A percentile compares a stretch with the other conserved stretches of the same genome.
Evolutionary conservation across 2,329 filamentous ascomycete species (phyloP).

Genomic region (Lasiodiplodia sp.): DNA sequence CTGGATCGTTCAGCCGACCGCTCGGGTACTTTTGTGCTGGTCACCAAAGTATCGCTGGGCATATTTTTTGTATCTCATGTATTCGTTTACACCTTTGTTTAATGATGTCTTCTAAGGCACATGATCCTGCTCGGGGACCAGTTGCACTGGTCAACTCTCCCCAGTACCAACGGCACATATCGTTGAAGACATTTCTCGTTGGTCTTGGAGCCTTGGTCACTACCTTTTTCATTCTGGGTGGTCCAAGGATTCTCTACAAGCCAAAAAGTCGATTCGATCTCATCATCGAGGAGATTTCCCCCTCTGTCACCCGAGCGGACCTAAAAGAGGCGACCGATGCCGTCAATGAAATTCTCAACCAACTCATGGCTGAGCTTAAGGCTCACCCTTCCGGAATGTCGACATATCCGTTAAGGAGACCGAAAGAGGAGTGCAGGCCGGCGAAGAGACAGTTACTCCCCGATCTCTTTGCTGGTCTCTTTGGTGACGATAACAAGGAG

Average conservation of each 20-base stretch:
- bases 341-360: not conserved
- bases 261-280: conserved; percentile 12
- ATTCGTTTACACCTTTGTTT: not conserved
- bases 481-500: not conserved
- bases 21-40: conserved; percentile 25
- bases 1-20: not conserved
- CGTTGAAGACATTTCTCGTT: not conserved
- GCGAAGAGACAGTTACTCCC: conserved; percentile 4
- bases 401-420: not conserved
- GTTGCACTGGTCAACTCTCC: not conserved
- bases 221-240: not conserved
- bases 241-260: not conserved
- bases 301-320: conserved; percentile 15
- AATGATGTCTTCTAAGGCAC: conserved; percentile 21
- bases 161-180: not conserved
- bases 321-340: conserved; percentile 10
- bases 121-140: not conserved
- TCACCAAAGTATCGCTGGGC: conserved; percentile 11
- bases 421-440: not conserved
- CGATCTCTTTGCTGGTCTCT: not conserved
- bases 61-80: not conserved
- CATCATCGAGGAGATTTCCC: not conserved
- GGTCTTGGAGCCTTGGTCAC: conserved; percentile 5
- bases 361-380: not conserved
- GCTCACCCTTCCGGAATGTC: not conserved